A percentile compares a stretch with the other conserved stretches of the same genome.
These are phyloP conservation scores for Verticillium isaacii DNA, from an alignment of 2,329 filamentous ascomycete species.

Conservation along the genomic window DNA sequence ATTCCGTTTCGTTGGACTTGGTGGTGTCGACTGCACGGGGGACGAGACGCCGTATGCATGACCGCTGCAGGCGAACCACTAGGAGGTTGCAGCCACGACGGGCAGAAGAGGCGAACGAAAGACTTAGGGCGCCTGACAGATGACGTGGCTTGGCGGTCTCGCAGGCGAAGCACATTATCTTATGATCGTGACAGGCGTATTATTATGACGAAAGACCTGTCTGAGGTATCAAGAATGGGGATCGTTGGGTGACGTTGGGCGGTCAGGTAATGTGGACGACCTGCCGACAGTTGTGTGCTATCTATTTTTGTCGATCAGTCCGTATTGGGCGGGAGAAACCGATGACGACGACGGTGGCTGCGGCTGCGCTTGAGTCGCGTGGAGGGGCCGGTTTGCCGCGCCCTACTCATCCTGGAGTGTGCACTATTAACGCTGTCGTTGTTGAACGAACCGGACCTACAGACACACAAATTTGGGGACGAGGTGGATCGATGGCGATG, in stretches of 20 bases:
- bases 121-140: too few species aligned
- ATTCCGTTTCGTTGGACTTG: background rate
- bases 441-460: too few species aligned
- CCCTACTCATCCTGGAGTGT: background rate
- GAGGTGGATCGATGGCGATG: background rate
- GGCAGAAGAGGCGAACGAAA: too few species aligned
- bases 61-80: background rate
- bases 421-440: too few species aligned
- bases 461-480: background rate
- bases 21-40: background rate
- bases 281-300: background rate
- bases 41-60: background rate
- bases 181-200: background rate
- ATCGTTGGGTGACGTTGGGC: background rate
- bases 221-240: background rate
- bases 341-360: background rate
- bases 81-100: too few species aligned
- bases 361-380: background rate
- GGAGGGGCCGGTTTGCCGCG: background rate
- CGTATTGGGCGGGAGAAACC: background rate
- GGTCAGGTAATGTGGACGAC: background rate
- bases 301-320: background rate
- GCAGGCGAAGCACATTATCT: too few species aligned
- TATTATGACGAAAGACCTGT: background rate
- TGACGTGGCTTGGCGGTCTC: too few species aligned